Evolutionary conservation across 139 green algal genomes (phyloP).

Genomic region (Pycnococcus provasolii): DNA sequence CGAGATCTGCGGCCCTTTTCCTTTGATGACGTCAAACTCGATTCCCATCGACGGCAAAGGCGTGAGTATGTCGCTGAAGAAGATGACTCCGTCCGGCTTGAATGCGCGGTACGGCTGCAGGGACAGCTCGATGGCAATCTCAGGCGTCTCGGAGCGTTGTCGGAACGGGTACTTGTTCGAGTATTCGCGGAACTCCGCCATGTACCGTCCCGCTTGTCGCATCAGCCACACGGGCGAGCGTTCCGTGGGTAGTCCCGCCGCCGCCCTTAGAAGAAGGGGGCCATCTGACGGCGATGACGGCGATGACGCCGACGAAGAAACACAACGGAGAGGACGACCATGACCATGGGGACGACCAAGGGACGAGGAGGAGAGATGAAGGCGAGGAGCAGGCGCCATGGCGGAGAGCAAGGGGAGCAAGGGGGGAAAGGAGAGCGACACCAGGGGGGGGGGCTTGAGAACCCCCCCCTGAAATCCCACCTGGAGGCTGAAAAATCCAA

Average conservation of each 20-base stretch:
- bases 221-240: slow-evolving; percentile 97
- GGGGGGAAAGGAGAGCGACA: no score
- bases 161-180: slow-evolving; percentile 85
- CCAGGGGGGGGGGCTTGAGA: no score
- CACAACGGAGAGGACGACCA: no score
- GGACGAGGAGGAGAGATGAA: no score
- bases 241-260: slow-evolving; percentile 61
- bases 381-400: no score
- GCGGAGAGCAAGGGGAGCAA: no score
- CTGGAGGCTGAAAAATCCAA: no score
- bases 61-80: slow-evolving; percentile 98
- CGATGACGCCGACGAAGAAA: no score
- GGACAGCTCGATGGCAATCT: slow-evolving; percentile 87
- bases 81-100: slow-evolving; percentile 90
- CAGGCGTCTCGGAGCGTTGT: slow-evolving; percentile 84
- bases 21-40: slow-evolving; percentile 95
- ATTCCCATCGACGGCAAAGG: slow-evolving; percentile 89
- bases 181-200: slow-evolving; percentile 90
- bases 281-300: not conserved
- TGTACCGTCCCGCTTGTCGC: slow-evolving; percentile 96
- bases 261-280: slow-evolving; percentile 10
- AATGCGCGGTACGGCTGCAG: slow-evolving; percentile 92
- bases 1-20: slow-evolving; percentile 81
- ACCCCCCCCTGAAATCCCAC: no score
- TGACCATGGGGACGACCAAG: no score